Conservation (phyloP, 768 basidiomycete genomes). For the Daedaleopsis sinensis region DNA sequence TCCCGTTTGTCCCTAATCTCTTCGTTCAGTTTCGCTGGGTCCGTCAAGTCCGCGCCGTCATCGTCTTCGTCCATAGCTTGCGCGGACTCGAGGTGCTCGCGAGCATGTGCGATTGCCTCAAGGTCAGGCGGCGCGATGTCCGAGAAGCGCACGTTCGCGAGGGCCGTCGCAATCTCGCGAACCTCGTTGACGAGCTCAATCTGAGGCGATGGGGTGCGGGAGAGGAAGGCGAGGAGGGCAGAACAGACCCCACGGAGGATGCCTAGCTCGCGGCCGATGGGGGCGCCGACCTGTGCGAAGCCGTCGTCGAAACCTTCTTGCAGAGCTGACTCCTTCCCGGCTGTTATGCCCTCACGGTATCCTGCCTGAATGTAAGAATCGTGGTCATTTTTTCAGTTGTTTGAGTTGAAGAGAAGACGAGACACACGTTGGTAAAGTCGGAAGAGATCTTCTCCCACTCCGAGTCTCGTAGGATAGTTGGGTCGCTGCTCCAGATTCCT, state of each 20-base stretch:
- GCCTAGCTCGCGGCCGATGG: conserved; percentile 79
- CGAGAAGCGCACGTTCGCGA: conserved; percentile 64
- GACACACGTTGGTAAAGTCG: conserved; percentile 69
- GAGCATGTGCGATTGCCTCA: conserved; percentile 79
- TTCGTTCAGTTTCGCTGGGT: conserved; percentile 30
- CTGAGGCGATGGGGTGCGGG: conserved; percentile 31
- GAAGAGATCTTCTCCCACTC: conserved; percentile 73
- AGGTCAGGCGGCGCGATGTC: conserved; percentile 77
- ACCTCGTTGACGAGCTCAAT: conserved; percentile 41
- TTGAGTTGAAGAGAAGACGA: neutral
- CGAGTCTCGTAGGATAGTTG: conserved; percentile 39
- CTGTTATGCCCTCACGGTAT: conserved; percentile 95
- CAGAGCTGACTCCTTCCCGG: conserved; percentile 85
- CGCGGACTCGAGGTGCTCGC: conserved; percentile 58
- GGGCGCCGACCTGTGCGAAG: conserved; percentile 71
- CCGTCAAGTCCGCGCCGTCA: conserved; percentile 17
- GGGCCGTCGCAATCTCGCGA: conserved; percentile 53
- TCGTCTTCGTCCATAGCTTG: conserved; percentile 30
- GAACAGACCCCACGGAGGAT: conserved; percentile 71
- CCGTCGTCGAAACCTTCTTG: conserved; percentile 92
- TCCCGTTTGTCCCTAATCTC: conserved; percentile 49
- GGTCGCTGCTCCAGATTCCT: conserved; percentile 56
- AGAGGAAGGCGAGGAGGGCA: conserved; percentile 61
- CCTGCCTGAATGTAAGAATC: conserved; percentile 60
- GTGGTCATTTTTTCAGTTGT: neutral